Evolutionary conservation across 2,329 filamentous ascomycete species (phyloP).

Genomic region (Calycina herbarum): DNA sequence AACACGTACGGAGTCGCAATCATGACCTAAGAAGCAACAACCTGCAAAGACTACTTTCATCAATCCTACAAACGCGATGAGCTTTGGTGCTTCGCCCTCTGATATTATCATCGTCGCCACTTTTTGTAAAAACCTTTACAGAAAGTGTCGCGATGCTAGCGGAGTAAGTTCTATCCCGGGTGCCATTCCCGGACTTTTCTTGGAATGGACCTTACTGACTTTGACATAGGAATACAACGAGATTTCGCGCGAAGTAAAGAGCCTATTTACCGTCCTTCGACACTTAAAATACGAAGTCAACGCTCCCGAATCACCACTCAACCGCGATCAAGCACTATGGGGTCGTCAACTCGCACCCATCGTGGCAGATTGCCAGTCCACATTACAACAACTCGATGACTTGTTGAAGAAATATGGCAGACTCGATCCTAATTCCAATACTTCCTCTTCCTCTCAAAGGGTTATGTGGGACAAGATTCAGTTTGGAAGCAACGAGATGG

Average conservation of each 20-base stretch:
- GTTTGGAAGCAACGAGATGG: conserved; percentile 37
- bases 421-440: conserved; percentile 28
- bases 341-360: conserved; percentile 51
- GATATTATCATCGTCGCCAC: conserved; percentile 57
- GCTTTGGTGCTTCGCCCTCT: conserved; percentile 33
- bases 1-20: background rate
- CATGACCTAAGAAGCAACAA: background rate
- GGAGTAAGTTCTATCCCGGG: conserved; percentile 19
- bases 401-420: conserved; percentile 50
- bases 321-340: conserved; percentile 47
- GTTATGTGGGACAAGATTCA: conserved; percentile 32
- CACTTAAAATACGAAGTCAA: conserved; percentile 59
- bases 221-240: conserved; percentile 45
- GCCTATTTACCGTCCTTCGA: conserved; percentile 55
- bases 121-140: conserved; percentile 56
- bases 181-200: background rate
- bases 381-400: conserved; percentile 54
- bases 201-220: conserved; percentile 16
- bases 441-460: conserved; percentile 18
- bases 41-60: background rate
- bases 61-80: conserved; percentile 26
- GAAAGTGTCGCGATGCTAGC: conserved; percentile 51
- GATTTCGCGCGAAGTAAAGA: conserved; percentile 51
- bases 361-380: conserved; percentile 55
- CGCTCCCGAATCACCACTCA: conserved; percentile 56